Evolutionary conservation across 1,139 yeast genomes (phyloP).

Genomic region (Magnusiomyces ingens): DNA sequence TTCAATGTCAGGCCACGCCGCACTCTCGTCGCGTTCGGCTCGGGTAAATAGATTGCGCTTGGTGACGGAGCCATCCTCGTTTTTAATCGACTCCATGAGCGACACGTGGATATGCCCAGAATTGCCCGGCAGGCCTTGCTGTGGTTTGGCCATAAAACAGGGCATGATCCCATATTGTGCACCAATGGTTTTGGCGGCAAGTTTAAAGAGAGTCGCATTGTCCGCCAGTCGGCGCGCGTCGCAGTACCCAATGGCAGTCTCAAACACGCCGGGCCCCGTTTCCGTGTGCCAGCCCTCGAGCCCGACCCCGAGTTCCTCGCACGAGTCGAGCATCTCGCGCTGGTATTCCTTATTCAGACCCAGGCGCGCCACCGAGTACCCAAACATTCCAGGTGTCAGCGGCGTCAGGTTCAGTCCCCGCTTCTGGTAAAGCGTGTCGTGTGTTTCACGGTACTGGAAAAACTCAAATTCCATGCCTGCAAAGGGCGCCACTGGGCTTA

Average conservation of each 20-base stretch:
- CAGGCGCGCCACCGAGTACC: slow-evolving; percentile 34
- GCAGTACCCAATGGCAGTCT: slow-evolving; percentile 34
- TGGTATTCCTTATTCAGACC: slow-evolving; percentile 29
- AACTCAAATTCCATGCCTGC: slow-evolving; percentile 36
- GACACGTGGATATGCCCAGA: slow-evolving; percentile 36
- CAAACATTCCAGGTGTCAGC: slow-evolving; percentile 35
- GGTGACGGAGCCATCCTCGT: slow-evolving; percentile 18
- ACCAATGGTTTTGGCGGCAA: slow-evolving; percentile 31
- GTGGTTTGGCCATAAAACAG: slow-evolving; percentile 37
- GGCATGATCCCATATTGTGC: slow-evolving; percentile 30
- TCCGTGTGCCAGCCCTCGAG: slow-evolving; percentile 37
- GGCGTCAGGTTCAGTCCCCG: slow-evolving; percentile 27
- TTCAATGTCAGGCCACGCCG: slow-evolving; percentile 29
- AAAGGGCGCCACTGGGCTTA: slow-evolving; percentile 21
- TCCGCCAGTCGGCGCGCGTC: slow-evolving; percentile 32
- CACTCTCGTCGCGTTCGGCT: slow-evolving; percentile 22
- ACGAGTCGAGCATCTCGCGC: slow-evolving; percentile 26
- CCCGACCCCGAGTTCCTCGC: slow-evolving; percentile 25
- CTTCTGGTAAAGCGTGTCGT: slow-evolving; percentile 26
- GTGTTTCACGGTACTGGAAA: slow-evolving; percentile 31
- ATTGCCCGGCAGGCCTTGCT: slow-evolving; percentile 34
- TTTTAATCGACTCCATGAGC: slow-evolving; percentile 16
- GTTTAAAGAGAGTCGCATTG: slow-evolving; percentile 31
- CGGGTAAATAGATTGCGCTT: slow-evolving; percentile 31
- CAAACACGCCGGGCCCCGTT: slow-evolving; percentile 37